phyloP scores from a whole-genome alignment of 257 asterid genomes.

The Lithospermum erythrorhizon region DNA sequence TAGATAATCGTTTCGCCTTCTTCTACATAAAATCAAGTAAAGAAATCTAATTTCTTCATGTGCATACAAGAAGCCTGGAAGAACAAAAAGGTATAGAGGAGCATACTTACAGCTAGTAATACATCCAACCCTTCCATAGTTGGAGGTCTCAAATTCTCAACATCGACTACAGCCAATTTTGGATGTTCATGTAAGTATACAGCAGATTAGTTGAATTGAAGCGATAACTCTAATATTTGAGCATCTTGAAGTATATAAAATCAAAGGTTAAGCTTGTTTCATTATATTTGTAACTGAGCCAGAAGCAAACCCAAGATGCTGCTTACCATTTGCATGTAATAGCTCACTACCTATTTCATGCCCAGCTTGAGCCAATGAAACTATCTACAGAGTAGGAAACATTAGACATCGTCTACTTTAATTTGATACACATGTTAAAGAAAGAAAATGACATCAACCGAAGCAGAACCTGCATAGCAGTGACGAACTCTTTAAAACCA shows the following conservation, averaged over 20 bases:
- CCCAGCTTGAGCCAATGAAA: constrained; percentile 91
- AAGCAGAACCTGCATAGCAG: constrained; percentile 75
- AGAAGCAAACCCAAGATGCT: neutral
- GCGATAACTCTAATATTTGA: neutral
- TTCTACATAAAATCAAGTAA: constrained; percentile 32
- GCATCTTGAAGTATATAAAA: neutral
- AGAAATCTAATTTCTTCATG: constrained; percentile 4
- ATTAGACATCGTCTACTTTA: constrained; percentile 20
- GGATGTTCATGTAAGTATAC: constrained; percentile 8
- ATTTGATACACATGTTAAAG: constrained; percentile 1
- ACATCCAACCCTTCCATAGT: constrained; percentile 74
- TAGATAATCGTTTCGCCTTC: constrained; percentile 35
- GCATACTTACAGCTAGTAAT: constrained; percentile 58
- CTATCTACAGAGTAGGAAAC: constrained; percentile 26
- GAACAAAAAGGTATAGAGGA: constrained; percentile 5
- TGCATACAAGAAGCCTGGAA: constrained; percentile 1
- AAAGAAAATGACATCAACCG: constrained; percentile 8
- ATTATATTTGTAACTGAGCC: neutral
- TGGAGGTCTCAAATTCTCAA: constrained; percentile 70
- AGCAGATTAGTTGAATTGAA: neutral
- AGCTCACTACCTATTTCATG: constrained; percentile 41
- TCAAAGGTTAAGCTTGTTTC: neutral
- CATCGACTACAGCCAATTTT: constrained; percentile 52
- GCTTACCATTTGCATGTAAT: constrained; percentile 49
- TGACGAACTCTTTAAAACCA: constrained; percentile 71